These are phyloP conservation scores for Schizochytrium sp. DNA, from an alignment of 108 stramenopile species.

Conservation along the genomic window DNA sequence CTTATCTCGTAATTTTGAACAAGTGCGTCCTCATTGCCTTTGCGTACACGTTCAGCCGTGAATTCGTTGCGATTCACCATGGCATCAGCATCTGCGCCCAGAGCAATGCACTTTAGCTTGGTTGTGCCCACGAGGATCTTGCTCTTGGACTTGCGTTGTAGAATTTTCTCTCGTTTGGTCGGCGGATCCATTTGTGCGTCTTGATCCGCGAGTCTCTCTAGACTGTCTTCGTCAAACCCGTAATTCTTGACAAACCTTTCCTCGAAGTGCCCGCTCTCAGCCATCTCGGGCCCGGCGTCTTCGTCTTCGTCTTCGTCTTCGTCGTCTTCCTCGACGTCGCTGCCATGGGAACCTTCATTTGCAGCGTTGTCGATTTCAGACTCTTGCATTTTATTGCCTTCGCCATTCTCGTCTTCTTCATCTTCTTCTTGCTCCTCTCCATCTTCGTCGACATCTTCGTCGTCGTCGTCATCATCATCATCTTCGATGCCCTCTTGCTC, in stretches of 20 bases:
- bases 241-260: neutral
- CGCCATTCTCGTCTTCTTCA: neutral
- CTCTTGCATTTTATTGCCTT: neutral
- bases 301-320: neutral
- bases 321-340: neutral
- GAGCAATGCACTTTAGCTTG: neutral
- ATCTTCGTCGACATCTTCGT: neutral
- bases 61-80: neutral
- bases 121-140: neutral
- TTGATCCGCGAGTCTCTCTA: neutral
- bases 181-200: neutral
- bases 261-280: neutral
- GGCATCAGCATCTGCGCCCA: neutral
- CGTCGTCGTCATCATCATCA: neutral
- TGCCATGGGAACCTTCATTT: neutral
- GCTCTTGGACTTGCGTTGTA: too few species aligned
- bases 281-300: neutral
- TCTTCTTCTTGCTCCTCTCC: neutral
- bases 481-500: constrained; percentile 15
- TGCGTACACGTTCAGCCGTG: neutral
- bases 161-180: too few species aligned
- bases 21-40: neutral
- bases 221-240: neutral
- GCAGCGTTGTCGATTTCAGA: neutral
- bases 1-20: neutral